Evolutionary conservation across 2,329 filamentous ascomycete genomes (phyloP), one percentile per base, ranked within the genome.

Genomic region (Pestalotiopsis sp.): DNA sequence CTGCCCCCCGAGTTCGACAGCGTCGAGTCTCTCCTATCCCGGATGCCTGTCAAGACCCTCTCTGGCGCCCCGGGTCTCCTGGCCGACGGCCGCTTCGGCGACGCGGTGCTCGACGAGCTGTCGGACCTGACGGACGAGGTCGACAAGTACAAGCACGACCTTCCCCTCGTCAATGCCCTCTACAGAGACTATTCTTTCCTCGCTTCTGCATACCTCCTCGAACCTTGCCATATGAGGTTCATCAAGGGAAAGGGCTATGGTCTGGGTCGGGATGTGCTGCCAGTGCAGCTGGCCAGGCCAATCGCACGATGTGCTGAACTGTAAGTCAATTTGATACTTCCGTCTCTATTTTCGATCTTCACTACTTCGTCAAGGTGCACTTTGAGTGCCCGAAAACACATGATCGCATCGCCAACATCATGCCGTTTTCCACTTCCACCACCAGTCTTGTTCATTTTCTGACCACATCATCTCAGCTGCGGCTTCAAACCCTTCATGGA

Each of bases 401-500:
- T 27, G 14, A 23, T 14, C 6, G 57, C 5, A 7, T 31, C 27
- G 5, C 27, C 27, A 31, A 25, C 45, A 17, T 14, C 17, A 23
- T 20, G 17, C n/a, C 20, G 25, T 3, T 7, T 59, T 59, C 57
- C 17, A 25, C 23, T 59, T 17, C n/a, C 25, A 11, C 5, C 13
- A 3, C n/a, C 23, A 23, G 7, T 52, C 14, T 52, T 13, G 13
- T 14, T 13, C 17, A 17, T 17, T 23, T 4, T 20, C 59, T 38
- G 17, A 62, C 17, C 59, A n/a, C 20, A 27, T 58, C 23, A 17
- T 39, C n/a, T 39, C 52, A 83, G 87, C 66, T 81, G 83, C 85
- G 91, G 93, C 68, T 95, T 97, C 79, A 93, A 95, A 75, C 94
- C 94, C 2, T 97, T 97, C 83, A 95, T 97, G 92, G 94, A 96